Percentiles rank a stretch among this genome's conserved stretches.
Evolutionary conservation across 257 asterid species (phyloP).

Genomic region (Solanum chiquidenum): DNA sequence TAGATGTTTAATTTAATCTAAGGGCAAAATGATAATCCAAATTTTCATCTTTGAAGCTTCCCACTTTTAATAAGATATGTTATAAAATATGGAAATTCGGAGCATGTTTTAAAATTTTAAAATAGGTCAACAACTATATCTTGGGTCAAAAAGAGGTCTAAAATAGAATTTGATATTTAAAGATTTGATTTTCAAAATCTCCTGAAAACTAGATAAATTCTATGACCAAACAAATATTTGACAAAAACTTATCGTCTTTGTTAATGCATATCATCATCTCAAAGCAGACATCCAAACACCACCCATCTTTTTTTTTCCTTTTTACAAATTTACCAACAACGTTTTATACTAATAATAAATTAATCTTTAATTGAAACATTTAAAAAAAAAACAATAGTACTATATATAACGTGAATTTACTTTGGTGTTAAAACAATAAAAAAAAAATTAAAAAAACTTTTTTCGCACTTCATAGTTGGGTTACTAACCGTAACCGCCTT

Average conservation of each 20-base stretch:
- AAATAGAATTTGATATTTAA: neutral
- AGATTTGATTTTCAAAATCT: neutral
- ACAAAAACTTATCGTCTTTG: neutral
- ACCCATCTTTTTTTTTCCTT: neutral
- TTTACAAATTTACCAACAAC: neutral
- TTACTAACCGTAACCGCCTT: slow-evolving; percentile 14
- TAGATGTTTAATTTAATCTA: too few species aligned
- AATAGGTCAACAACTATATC: neutral
- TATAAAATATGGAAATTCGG: neutral
- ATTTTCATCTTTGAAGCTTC: too few species aligned
- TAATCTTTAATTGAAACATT: neutral
- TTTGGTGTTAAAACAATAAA: neutral
- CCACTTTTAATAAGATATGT: too few species aligned
- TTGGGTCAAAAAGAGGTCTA: neutral
- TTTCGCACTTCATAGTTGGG: neutral
- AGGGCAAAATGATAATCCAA: too few species aligned
- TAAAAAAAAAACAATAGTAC: neutral
- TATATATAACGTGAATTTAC: neutral
- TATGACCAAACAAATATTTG: neutral
- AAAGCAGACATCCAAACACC: neutral
- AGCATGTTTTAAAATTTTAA: neutral
- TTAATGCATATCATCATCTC: neutral
- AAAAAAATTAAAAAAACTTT: neutral
- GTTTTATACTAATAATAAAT: neutral
- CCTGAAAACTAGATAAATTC: neutral